Conservation (phyloP, 176 grass and related monocot species). For the Oryza glaberrima region DNA sequence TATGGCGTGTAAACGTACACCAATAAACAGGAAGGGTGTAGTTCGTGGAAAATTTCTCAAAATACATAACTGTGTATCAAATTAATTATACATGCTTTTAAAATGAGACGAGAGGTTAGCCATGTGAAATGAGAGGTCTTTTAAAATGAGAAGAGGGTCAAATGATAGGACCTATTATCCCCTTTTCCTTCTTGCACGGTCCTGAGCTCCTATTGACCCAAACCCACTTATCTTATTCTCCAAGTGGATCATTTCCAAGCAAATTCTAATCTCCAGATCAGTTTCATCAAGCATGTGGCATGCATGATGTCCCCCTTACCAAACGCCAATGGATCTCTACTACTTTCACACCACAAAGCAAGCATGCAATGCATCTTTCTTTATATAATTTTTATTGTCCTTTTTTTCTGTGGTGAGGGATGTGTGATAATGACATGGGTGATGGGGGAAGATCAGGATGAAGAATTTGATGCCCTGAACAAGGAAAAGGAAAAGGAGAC, state of each 20-base stretch:
- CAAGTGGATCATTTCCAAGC: slow-evolving; percentile 19
- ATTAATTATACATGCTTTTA: neutral
- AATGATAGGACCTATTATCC: neutral
- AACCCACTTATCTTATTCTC: neutral
- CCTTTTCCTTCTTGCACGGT: neutral
- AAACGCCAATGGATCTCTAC: slow-evolving; percentile 9
- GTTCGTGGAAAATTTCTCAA: neutral
- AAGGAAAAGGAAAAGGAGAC: neutral
- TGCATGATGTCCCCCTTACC: slow-evolving; percentile 15
- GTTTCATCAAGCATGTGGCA: slow-evolving; percentile 30
- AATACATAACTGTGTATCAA: neutral
- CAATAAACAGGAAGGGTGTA: no score
- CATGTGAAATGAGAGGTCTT: slow-evolving; percentile 7
- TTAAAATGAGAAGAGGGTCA: slow-evolving; percentile 10
- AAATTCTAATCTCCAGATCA: neutral
- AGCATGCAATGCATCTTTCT: slow-evolving; percentile 2
- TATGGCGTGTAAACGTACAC: no score
- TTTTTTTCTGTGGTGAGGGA: slow-evolving; percentile 8
- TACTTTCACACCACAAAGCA: slow-evolving; percentile 38
- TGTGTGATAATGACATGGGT: slow-evolving; percentile 24
- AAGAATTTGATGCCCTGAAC: slow-evolving; percentile 37
- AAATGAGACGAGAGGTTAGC: neutral
- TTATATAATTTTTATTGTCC: neutral
- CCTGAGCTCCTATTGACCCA: neutral
- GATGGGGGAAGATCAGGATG: slow-evolving; percentile 39